Conservation (phyloP, 1,284 basidiomycete genomes). For the Ceratobasidium sp. region DNA sequence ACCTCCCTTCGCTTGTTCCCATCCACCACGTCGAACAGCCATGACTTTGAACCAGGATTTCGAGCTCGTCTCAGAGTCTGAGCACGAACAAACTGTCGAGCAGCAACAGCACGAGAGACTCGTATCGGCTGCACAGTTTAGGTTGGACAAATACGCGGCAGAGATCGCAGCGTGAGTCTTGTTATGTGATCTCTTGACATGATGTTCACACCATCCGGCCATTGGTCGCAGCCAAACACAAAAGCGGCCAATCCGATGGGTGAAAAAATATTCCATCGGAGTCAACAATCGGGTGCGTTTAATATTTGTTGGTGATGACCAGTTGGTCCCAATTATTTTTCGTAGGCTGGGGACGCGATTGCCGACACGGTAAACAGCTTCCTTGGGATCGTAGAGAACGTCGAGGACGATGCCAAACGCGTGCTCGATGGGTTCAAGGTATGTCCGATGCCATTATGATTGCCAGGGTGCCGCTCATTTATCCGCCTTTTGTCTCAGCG, state of each 20-base stretch:
- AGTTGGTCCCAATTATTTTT: too few species aligned
- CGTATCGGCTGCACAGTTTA: not conserved
- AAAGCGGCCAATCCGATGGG: not conserved
- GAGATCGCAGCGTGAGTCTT: not conserved
- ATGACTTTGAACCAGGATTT: not conserved
- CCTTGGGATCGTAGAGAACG: not conserved
- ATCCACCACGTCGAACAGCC: not conserved
- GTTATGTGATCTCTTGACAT: not conserved
- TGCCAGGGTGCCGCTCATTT: not conserved
- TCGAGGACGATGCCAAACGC: not conserved
- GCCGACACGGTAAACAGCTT: not conserved
- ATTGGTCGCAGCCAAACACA: not conserved
- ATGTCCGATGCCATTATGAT: not conserved
- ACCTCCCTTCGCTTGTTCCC: not conserved
- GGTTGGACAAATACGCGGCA: not conserved
- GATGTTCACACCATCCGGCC: not conserved
- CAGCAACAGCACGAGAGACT: not conserved
- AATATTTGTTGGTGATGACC: not conserved
- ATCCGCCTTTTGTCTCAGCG: not conserved
- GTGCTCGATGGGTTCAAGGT: constrained; percentile 5
- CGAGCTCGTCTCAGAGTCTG: not conserved
- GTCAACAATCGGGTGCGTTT: not conserved
- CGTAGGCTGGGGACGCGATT: not conserved
- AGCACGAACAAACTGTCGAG: not conserved
- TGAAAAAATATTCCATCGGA: not conserved